Evolutionary conservation across 2,329 filamentous ascomycete species (phyloP).

Genomic region (Fusarium albosuccineum): DNA sequence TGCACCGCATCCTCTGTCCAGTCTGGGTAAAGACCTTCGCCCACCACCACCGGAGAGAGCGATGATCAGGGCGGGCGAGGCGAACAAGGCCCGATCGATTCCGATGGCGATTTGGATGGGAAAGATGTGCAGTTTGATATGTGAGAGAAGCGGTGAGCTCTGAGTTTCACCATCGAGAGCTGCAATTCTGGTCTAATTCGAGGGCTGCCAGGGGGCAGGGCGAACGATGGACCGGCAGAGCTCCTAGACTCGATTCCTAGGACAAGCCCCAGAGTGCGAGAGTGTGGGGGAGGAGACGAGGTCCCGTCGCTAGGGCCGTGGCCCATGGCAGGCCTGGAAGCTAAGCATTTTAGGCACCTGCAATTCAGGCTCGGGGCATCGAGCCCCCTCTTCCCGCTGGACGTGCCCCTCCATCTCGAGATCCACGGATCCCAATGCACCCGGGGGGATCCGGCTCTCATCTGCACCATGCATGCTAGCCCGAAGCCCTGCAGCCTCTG

Average conservation of each 20-base stretch:
- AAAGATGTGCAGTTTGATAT: conserved; percentile 4
- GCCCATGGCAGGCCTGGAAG: conserved; percentile 20
- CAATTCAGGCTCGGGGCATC: conserved; percentile 9
- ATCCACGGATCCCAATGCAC: conserved; percentile 18
- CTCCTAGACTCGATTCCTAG: no score
- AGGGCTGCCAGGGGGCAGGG: neutral
- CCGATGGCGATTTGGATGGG: neutral
- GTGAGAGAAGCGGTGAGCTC: conserved; percentile 36
- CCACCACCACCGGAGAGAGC: conserved; percentile 26
- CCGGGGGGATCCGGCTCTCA: conserved; percentile 30
- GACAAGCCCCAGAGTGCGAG: neutral
- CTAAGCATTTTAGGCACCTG: conserved; percentile 25
- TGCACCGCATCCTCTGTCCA: conserved; percentile 27
- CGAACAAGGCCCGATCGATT: conserved; percentile 17
- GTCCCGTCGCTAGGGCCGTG: neutral
- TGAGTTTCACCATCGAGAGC: neutral
- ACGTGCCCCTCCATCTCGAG: conserved; percentile 23
- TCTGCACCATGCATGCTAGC: conserved; percentile 38
- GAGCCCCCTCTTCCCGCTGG: conserved; percentile 9
- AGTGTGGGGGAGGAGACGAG: conserved; percentile 34
- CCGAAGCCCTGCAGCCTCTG: conserved; percentile 23
- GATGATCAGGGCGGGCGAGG: conserved; percentile 20
- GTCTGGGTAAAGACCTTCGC: conserved; percentile 35
- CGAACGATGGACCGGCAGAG: neutral
- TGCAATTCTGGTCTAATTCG: neutral